These are phyloP conservation scores for Raphanus hybrid DNA, from an alignment of 441 rosid genomes.

Conservation along the genomic window DNA sequence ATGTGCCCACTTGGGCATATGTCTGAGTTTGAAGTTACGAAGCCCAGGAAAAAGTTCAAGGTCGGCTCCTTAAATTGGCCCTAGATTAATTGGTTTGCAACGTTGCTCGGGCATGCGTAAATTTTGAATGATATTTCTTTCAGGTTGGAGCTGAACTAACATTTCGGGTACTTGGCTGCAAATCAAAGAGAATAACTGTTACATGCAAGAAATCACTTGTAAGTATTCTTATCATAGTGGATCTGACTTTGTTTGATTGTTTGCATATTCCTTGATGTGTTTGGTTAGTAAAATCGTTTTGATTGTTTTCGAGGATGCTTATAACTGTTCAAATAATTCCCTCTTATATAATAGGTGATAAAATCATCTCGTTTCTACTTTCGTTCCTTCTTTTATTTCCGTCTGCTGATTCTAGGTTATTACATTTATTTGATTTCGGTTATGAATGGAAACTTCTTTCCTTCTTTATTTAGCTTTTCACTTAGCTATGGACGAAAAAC, in stretches of 20 bases:
- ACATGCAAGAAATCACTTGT: constrained; percentile 98
- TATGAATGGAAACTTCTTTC: constrained; percentile 2
- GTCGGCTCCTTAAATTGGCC: constrained; percentile 46
- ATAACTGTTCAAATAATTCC: not conserved
- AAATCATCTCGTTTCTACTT: constrained; percentile 18
- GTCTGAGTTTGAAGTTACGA: constrained; percentile 94
- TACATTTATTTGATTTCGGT: not conserved
- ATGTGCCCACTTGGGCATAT: constrained; percentile 96
- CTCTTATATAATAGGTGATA: not conserved
- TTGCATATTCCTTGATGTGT: constrained; percentile 26
- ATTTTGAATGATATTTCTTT: constrained; percentile 24
- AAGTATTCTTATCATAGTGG: constrained; percentile 46
- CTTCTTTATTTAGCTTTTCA: constrained; percentile 20
- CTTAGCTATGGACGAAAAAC: not conserved
- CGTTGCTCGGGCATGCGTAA: constrained; percentile 29
- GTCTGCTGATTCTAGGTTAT: constrained; percentile 5
- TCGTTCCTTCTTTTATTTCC: not conserved
- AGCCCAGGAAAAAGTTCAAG: constrained; percentile 93
- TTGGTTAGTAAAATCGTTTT: constrained; percentile 26
- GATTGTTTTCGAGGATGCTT: constrained; percentile 22
- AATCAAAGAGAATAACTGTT: constrained; percentile 95
- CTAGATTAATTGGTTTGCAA: constrained; percentile 20
- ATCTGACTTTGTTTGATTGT: constrained; percentile 25
- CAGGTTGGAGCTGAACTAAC: constrained; percentile 93
- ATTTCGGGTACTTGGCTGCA: constrained; percentile 98